These are phyloP conservation scores for Ogataea dorogensis DNA, from an alignment of 805 yeast species.

Conservation along the genomic window DNA sequence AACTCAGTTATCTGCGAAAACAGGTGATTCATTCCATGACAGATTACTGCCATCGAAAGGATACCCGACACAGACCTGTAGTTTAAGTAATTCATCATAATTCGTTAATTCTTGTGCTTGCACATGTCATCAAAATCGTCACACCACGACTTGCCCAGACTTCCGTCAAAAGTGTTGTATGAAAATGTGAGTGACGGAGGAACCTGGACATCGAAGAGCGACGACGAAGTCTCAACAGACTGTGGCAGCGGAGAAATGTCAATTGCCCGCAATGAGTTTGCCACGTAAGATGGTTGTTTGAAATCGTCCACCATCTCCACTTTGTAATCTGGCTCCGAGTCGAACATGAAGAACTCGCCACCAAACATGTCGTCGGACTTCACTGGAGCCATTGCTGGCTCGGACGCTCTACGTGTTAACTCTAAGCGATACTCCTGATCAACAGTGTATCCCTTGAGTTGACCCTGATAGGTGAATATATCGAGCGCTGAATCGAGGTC, in stretches of 20 bases:
- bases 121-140: constrained; percentile 19
- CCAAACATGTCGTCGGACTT: constrained; percentile 20
- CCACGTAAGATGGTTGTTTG: constrained; percentile 12
- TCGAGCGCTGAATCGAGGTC: constrained; percentile 36
- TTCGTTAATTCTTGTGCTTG: constrained; percentile 7
- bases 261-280: constrained; percentile 7
- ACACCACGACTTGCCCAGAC: constrained; percentile 18
- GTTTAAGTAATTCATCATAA: background rate
- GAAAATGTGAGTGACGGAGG: constrained; percentile 21
- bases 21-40: constrained; percentile 9
- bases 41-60: constrained; percentile 5
- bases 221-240: constrained; percentile 17
- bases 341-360: constrained; percentile 37
- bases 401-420: constrained; percentile 15
- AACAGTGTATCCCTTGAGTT: constrained; percentile 40
- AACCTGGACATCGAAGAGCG: constrained; percentile 18
- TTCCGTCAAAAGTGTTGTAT: constrained; percentile 17
- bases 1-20: constrained; percentile 6
- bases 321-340: constrained; percentile 32
- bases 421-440: constrained; percentile 43
- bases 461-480: constrained; percentile 29
- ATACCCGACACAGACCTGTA: background rate
- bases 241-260: constrained; percentile 13
- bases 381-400: constrained; percentile 6
- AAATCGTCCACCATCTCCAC: constrained; percentile 18